phyloP scores from a whole-genome alignment of 768 basidiomycete genomes.

The Podaxis mareebaensis region DNA sequence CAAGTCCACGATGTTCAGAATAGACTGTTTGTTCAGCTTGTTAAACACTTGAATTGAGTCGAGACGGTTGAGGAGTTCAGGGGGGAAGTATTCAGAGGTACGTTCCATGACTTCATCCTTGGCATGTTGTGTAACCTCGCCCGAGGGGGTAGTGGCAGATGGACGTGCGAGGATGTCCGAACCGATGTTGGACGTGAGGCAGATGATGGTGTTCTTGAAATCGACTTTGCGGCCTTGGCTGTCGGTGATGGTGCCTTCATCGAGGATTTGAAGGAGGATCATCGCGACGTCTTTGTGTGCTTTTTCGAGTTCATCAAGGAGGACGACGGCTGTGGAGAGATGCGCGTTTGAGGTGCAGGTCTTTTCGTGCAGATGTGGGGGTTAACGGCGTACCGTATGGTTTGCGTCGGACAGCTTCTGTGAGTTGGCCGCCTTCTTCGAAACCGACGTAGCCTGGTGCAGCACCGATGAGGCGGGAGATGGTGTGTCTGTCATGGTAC shows the following conservation, averaged over 20 bases:
- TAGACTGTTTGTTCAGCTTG: slow-evolving; percentile 74
- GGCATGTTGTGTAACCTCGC: slow-evolving; percentile 57
- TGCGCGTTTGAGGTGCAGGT: not conserved
- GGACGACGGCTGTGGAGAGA: slow-evolving; percentile 57
- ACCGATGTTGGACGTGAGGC: slow-evolving; percentile 87
- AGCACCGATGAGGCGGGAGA: slow-evolving; percentile 88
- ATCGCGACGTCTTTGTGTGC: slow-evolving; percentile 93
- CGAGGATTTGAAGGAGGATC: slow-evolving; percentile 88
- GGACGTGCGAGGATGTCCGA: slow-evolving; percentile 74
- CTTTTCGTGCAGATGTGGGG: not conserved
- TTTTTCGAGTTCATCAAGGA: slow-evolving; percentile 91
- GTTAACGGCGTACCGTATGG: slow-evolving; percentile 64
- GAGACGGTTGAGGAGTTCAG: slow-evolving; percentile 87
- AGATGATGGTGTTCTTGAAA: slow-evolving; percentile 95
- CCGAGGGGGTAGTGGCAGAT: slow-evolving; percentile 53
- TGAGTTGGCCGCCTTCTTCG: slow-evolving; percentile 88
- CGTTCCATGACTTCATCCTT: slow-evolving; percentile 69
- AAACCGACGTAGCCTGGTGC: slow-evolving; percentile 94
- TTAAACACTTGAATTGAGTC: slow-evolving; percentile 91
- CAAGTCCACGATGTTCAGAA: slow-evolving; percentile 77
- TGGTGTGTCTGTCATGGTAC: slow-evolving; percentile 90
- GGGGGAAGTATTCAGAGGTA: slow-evolving; percentile 81
- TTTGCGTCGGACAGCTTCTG: slow-evolving; percentile 88
- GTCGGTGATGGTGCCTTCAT: slow-evolving; percentile 88
- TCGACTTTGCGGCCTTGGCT: slow-evolving; percentile 91